Conservation (phyloP, 2,329 filamentous ascomycete species). For the Aspergillus tanneri region DNA sequence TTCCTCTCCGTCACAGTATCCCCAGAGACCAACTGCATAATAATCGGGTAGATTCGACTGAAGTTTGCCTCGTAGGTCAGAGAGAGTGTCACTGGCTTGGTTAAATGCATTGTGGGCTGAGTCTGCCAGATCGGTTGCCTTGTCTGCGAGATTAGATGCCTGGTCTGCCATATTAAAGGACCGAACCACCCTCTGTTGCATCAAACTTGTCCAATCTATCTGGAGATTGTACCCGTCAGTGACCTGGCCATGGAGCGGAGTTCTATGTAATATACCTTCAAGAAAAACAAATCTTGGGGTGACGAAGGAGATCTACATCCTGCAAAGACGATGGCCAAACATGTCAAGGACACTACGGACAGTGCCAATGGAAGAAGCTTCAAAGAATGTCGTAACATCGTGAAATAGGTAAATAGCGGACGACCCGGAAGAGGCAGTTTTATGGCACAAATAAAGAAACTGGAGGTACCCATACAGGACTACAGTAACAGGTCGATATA, state of each 20-base stretch:
- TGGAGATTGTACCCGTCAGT: not conserved
- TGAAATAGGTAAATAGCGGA: too few relatives aligned
- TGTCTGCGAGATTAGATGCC: not conserved
- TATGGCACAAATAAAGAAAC: too few relatives aligned
- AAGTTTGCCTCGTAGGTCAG: not conserved
- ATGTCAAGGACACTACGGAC: not conserved
- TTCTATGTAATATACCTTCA: not conserved
- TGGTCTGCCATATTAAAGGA: too few relatives aligned
- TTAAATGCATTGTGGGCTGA: not conserved
- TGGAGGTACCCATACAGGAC: too few relatives aligned
- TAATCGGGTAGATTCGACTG: not conserved
- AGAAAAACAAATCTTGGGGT: not conserved
- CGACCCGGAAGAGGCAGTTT: too few relatives aligned
- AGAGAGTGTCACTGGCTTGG: not conserved
- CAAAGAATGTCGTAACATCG: too few relatives aligned
- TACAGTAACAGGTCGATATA: too few relatives aligned
- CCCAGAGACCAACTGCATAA: not conserved
- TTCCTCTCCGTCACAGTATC: not conserved
- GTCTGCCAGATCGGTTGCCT: not conserved
- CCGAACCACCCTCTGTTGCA: too few relatives aligned
- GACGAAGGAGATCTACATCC: not conserved
- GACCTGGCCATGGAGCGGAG: not conserved
- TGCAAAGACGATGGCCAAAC: not conserved
- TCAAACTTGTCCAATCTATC: not conserved
- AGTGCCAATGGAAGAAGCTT: not conserved